phyloP scores from a whole-genome alignment of 2,329 filamentous ascomycete species.

The Paramyrothecium roridum region DNA sequence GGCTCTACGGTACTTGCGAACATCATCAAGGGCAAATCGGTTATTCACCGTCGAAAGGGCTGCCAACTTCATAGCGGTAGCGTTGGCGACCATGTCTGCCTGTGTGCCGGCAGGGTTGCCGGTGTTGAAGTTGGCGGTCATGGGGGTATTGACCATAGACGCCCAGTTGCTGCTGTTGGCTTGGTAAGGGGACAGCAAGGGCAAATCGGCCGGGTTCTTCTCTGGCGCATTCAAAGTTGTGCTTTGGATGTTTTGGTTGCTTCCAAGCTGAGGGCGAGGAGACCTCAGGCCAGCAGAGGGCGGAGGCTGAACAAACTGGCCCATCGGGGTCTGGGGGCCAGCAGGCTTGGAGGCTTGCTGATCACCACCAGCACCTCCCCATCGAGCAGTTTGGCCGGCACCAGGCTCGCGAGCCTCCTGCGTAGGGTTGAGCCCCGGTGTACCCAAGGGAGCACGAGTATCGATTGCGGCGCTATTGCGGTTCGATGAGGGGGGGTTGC shows the following conservation, averaged over 20 bases:
- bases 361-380: constrained; percentile 66
- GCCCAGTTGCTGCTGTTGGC: constrained; percentile 91
- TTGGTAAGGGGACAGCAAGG: constrained; percentile 80
- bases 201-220: constrained; percentile 66
- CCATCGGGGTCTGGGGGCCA: constrained; percentile 80
- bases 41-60: constrained; percentile 98
- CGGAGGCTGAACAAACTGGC: constrained; percentile 85
- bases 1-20: constrained; percentile 90
- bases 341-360: constrained; percentile 66
- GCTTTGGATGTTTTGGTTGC: constrained; percentile 72
- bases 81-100: constrained; percentile 97
- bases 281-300: constrained; percentile 74
- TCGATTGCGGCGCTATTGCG: constrained; percentile 84
- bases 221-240: constrained; percentile 75
- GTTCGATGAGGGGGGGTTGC: constrained; percentile 84
- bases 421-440: constrained; percentile 69
- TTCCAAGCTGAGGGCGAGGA: constrained; percentile 67
- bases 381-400: constrained; percentile 50
- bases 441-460: constrained; percentile 69
- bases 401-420: constrained; percentile 27
- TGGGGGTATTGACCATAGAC: constrained; percentile 96
- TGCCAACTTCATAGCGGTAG: constrained; percentile 97
- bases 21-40: constrained; percentile 92
- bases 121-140: constrained; percentile 79
- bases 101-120: constrained; percentile 57